A percentile compares a stretch with the other conserved stretches of the same genome.
Conservation (phyloP, 2,329 filamentous ascomycete genomes). For the Diaporthe citriasiana region DNA sequence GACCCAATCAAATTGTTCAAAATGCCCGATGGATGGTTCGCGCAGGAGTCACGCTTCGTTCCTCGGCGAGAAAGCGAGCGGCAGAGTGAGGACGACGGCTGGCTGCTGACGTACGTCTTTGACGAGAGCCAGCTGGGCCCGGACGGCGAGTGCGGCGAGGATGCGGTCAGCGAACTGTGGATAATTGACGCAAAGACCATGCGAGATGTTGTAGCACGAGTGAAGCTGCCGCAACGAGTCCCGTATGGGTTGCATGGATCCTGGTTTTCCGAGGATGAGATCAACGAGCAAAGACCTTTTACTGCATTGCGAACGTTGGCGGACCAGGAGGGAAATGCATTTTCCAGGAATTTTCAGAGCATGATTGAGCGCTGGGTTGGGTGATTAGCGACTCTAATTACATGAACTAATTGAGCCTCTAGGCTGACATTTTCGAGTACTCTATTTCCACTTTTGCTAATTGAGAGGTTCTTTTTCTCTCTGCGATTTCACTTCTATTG, state of each 20-base stretch:
- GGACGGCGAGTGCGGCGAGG: slow-evolving; percentile 58
- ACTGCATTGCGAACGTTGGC: slow-evolving; percentile 27
- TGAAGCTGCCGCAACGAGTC: slow-evolving; percentile 75
- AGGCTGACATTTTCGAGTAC: no score
- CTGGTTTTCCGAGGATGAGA: slow-evolving; percentile 70
- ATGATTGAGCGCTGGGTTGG: slow-evolving; percentile 38
- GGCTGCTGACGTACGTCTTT: slow-evolving; percentile 77
- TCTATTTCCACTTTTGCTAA: not conserved
- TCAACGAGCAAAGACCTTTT: slow-evolving; percentile 60
- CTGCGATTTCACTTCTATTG: no score
- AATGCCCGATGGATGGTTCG: slow-evolving; percentile 72
- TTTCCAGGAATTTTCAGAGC: slow-evolving; percentile 13
- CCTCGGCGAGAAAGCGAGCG: slow-evolving; percentile 54
- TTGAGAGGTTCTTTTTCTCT: not conserved
- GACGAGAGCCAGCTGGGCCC: slow-evolving; percentile 75
- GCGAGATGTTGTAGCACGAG: slow-evolving; percentile 69
- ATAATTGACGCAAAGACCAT: slow-evolving; percentile 75
- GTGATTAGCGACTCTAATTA: not conserved
- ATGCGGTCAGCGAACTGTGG: slow-evolving; percentile 74
- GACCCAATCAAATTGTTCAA: slow-evolving; percentile 74
- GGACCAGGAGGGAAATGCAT: not conserved
- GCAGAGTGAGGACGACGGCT: slow-evolving; percentile 74
- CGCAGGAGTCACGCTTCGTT: slow-evolving; percentile 78
- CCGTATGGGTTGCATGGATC: slow-evolving; percentile 78
- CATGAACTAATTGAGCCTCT: not conserved